Base-by-base conservation (phyloP, 192 early-diverging fungal species). In the Coemansia sp. region DNA sequence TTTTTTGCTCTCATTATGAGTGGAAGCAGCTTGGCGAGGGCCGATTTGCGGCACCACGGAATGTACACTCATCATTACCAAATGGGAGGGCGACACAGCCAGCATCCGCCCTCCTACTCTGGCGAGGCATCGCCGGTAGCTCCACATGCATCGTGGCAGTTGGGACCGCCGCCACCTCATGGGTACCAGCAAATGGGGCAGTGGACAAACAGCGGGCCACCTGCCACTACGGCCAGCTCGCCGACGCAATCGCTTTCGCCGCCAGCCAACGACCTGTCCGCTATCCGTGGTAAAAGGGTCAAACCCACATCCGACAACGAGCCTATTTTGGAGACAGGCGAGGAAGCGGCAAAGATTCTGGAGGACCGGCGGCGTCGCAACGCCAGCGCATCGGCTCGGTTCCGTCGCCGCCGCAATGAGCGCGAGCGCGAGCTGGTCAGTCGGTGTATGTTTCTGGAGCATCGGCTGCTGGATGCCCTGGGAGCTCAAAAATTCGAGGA, bases 401-500 rank as follows among this genome's bases (percentile, higher is more conserved):
- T 89, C 67, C 81, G 88, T 48, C 87, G 87, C 57, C 87, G 88
- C 2, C 83, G 88, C 63, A 89, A 89, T 59, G 84, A 87, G 63
- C 81, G 87, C 13, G 88, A 88, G 67, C 72, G 83, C 35, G 88
- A 87, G 40, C 79, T 87, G 65, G 74, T 80, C 19, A 73, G 84
- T 16, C 77, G 84, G 66, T 89, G 86, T 59, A 39, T 81, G 66
- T 76, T 73, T 14, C 67, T 89, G 11, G 87, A 89, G 60, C 71
- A 76, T 36, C 63, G 69, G 16, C 59, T 81, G 51, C 46, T 69
- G 50, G 67, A 76, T 64, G 35, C 63, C 13, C 19, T 81, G 16
- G 70, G 79, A 0, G 4, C 63, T 8, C 33, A 44, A 3, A 54
- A 45, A 6, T 81, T 81, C 24, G 79, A 81, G 2, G 56, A 69